Evolutionary conservation across 2,329 filamentous ascomycete species (phyloP), one percentile per base, ranked within the genome.

Genomic region (Raffaelea arxii): DNA sequence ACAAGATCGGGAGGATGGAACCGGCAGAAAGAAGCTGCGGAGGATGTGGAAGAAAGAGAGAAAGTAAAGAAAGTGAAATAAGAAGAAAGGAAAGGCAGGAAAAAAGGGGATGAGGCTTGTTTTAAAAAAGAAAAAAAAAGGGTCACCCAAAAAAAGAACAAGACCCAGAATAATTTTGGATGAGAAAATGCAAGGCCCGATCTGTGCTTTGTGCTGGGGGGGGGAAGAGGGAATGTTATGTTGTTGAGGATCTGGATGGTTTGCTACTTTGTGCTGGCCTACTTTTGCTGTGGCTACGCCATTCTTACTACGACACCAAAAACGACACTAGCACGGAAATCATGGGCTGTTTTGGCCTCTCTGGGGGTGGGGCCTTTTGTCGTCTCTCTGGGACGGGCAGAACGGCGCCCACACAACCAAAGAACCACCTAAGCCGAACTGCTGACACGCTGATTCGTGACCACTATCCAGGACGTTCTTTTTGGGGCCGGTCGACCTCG

Each of bases 401-500:
- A n/a, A n/a, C n/a, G n/a, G n/a, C n/a, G n/a, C n/a, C n/a, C n/a
- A n/a, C n/a, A n/a, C n/a, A n/a, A n/a, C n/a, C n/a, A n/a, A n/a
- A n/a, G n/a, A 37, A 32, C 39, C 49, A 46, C 52, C 53, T 57
- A 57, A 55, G 50, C 49, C 48, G 59, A 65, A 66, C 62, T 66
- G 59, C 61, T 65, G 60, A 61, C 57, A 54, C 59, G 60, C 65
- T 67, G 65, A 68, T 68, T 68, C 65, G 62, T 59, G 61, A 61
- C 40, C 18, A 22, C 12, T 11, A 16, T 14, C 42, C 16, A n/a
- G 36, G n/a, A n/a, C n/a, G n/a, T n/a, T n/a, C n/a, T n/a, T n/a
- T n/a, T n/a, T n/a, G n/a, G n/a, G n/a, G n/a, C n/a, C n/a, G n/a
- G n/a, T n/a, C n/a, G n/a, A n/a, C n/a, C n/a, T n/a, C n/a, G n/a